Evolutionary conservation across 345 rosid genomes (phyloP), one percentile per base, ranked within the genome.

Genomic region (Clarkia xantiana): DNA sequence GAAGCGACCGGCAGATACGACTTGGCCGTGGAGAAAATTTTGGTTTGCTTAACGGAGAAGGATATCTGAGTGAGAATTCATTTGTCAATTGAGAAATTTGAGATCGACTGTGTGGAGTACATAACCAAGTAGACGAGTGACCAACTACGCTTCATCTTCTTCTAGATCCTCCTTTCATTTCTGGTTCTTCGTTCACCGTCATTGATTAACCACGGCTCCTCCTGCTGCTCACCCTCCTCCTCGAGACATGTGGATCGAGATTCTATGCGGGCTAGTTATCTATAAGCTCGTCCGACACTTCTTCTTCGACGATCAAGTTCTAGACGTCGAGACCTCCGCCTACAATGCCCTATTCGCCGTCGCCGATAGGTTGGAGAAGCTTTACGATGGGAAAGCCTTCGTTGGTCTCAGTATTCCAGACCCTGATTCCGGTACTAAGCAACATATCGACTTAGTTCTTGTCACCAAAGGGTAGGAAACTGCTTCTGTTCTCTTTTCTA

Each of bases 381-480:
- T 86, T 46, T 76, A 79, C 56, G 79, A 79, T 51, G 97, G 97
- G 41, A 90, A 86, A 53, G 81, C 71, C 2, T 83, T 81, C 49
- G 75, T 77, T 2, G 97, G 97, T 44, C 97, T 90, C 60, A 84
- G 82, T 40, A 77, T 90, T 68, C 97, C 95, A 0, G 95, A 90
- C 67, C 67, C 94, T 6, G 97, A 90, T 47, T 66, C 94, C 14
- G 81, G 77, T 58, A 67, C 88, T 5, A 78, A 82, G 34, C 81
- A 81, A 67, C 68, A 71, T 52, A 68, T 90, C 14, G 94, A 90
- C 62, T 48, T 79, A 40, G 94, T 79, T 36, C 84, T 81, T 49
- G 64, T 90, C 52, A 68, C 77, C 47, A 79, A 72, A 64, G 74
- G 78, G 90, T 84, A 71, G 42, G 36, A 7, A 5, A 29, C 36